Base-by-base conservation (phyloP, 495 filamentous ascomycete species). In the Aspergillus homomorphus region DNA sequence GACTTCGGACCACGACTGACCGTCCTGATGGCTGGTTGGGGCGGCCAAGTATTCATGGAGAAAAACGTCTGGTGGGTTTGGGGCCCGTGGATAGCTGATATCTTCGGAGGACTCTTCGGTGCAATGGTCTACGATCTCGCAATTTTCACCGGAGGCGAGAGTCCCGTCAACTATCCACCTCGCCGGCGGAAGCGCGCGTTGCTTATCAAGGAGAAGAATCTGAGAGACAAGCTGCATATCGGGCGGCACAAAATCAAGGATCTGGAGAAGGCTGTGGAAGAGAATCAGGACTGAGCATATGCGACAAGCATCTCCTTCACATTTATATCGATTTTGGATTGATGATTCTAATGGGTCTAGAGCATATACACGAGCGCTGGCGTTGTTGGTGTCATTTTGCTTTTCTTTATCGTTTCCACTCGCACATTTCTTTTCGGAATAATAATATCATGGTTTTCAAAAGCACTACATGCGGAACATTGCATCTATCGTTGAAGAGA, bases 1-100 rank as follows among this genome's bases (percentile, higher is more conserved):
- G 82, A 86, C 57, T 82, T 84, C 63, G 81, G 82, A 10, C 82
- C 82, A 0, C 65, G 83, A 26, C 62, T 84, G 22, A 76, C 84
- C 61, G 73, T 72, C 16, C 80, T 79, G 46, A 66, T 75, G 49
- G 59, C 84, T 10, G 83, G 82, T 6, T 84, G 82, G 58, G 82
- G 82, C 12, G 63, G 63, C 2, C 26, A 59, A 15, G 28, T 62
- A 2, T 69, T 69, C 61, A 54, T 23, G 19, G 62, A 59, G 19
- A 65, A 62, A n/a, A 69, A 79, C 21, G 81, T 81, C 4, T 85
- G 81, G 80, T 84, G 81, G 67, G 74, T 81, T 56, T 82, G 80
- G 81, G 75, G 76, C 20, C 60, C 77, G 0, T 80, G 80, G 68
- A 67, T 80, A 6, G 77, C 80, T 3, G 74, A 75, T 10, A 79